Conservation (phyloP, 2,329 filamentous ascomycete species). For the Alternaria viburni region DNA sequence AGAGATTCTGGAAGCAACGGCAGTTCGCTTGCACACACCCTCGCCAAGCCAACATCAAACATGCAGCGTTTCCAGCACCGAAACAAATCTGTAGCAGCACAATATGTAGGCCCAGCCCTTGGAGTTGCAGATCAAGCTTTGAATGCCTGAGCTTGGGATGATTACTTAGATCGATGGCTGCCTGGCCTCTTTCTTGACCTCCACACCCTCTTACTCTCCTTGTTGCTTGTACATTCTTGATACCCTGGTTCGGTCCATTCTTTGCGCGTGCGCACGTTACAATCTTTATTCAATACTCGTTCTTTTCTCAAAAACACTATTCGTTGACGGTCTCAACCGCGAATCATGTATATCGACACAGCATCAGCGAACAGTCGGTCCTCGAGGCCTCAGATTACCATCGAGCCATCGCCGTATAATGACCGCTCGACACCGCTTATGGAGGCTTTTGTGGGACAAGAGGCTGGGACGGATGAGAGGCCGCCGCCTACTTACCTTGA, state of each 20-base stretch:
- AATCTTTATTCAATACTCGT: neutral
- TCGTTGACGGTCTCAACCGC: neutral
- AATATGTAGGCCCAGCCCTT: conserved; percentile 5
- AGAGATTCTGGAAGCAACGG: neutral
- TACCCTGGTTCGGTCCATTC: conserved; percentile 1
- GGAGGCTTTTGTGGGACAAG: conserved; percentile 32
- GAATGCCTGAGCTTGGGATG: conserved; percentile 11
- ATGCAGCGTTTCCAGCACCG: conserved; percentile 31
- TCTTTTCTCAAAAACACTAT: neutral
- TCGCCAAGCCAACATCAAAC: conserved; percentile 29
- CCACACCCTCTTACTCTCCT: conserved; percentile 2
- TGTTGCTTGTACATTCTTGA: conserved; percentile 1
- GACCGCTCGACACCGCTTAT: conserved; percentile 32
- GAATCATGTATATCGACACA: conserved; percentile 43
- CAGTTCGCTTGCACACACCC: neutral
- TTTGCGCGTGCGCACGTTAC: conserved; percentile 4
- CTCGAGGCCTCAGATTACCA: conserved; percentile 24
- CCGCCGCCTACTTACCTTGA: conserved; percentile 41
- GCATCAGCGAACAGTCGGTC: conserved; percentile 37
- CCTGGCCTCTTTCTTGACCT: conserved; percentile 17
- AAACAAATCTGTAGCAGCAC: conserved; percentile 35
- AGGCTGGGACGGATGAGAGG: conserved; percentile 8
- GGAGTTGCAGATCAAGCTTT: conserved; percentile 18
- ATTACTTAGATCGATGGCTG: conserved; percentile 19
- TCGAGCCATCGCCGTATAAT: conserved; percentile 21